Base-by-base conservation (phyloP, 371 early-diverging fungal genomes). In the Actinomortierella ambigua region DNA sequence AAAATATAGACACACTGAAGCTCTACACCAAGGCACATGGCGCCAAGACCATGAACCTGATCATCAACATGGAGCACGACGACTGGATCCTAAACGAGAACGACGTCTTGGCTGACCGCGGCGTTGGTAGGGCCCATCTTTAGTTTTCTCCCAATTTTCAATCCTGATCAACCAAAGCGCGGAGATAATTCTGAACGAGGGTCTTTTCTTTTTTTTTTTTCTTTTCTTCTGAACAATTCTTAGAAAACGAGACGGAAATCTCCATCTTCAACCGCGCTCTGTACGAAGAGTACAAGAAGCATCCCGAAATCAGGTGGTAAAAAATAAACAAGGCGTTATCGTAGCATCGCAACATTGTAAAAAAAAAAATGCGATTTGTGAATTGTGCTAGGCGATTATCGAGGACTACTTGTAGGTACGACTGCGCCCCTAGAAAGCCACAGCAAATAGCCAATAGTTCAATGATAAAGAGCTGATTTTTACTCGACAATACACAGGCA, bases 11-110 rank as follows among this genome's bases (percentile, higher is more conserved):
- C 68, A 90, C 93, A 17, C 79, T 96, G 47, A 96, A 96, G 75
- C 77, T 94, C 22, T 96, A 95, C 69, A 90, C 90, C 9, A 87
- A 90, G 18, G 90, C 94, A 5, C 92, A 92, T 75, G 95, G 94
- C 22, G 78, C 90, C 57, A 96, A 96, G 83, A 86, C 90, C 18
- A 83, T 87, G 75, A 93, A 94, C 68, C 77, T 96, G 48, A 88
- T 92, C 53, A 93, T 96, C 77, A 96, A 96, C 75, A 66, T 92
- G 62, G 95, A 93, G 47, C 81, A 92, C 56, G 90, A 90, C 40
- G 82, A 85, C 41, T 80, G 84, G 69, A 79, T 89, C 59, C 75
- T 91, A 47, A 82, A 91, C 54, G 90, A 92, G 52, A 62, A 77
- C 22, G 81, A 80, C 7, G 82, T 88, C 15, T 79, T 94, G 50